Base-by-base conservation (phyloP, 2,329 filamentous ascomycete species). In the Exophiala sp. region DNA sequence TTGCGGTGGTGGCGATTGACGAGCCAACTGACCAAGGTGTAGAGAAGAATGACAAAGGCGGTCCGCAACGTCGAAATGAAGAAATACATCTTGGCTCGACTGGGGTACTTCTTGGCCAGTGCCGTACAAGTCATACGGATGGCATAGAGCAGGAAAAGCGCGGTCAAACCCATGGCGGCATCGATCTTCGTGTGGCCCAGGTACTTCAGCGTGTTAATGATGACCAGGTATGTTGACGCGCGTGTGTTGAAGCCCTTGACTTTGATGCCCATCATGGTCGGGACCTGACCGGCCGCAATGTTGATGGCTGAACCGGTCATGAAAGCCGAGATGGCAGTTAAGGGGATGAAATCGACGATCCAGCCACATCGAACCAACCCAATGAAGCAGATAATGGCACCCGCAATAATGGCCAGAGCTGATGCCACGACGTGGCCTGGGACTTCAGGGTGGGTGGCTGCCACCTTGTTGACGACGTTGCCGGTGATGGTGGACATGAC, bases 261-360 rank as follows among this genome's bases (percentile, higher is more conserved):
- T 1, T 75, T 76, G 63, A 95, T 83, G 5, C 93, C 93, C 71
- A 98, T 79, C 66, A 97, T 71, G 1, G 78, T 77, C 1, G 87
- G 85, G 3, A 96, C 76, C 67, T 98, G 93, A 27, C 93, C 90
- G 19, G 81, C 78, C 13, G 80, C 82, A 64, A 98, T 97, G 62
- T 80, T 95, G 67, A 98, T 78, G 46, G 91, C 89, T 3, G 91
- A 95, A 2, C 91, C 91, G 0, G 93, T 97, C 86, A 97, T 96
- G 73, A 95, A 97, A 2, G 93, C 89, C 0, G 87, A 90, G 46
- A 97, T 87, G 0, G 90, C 87, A 1, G 88, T 83, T 48, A 96
- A 80, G 1, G 93, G 87, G 61, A 97, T 96, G 62, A 96, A 79
- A 59, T 97, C 89, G 41, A 96, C 89, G 43, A 97, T 83, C 81